Conservation (phyloP, 805 yeast species). For the Metschnikowia cerradonensis region DNA sequence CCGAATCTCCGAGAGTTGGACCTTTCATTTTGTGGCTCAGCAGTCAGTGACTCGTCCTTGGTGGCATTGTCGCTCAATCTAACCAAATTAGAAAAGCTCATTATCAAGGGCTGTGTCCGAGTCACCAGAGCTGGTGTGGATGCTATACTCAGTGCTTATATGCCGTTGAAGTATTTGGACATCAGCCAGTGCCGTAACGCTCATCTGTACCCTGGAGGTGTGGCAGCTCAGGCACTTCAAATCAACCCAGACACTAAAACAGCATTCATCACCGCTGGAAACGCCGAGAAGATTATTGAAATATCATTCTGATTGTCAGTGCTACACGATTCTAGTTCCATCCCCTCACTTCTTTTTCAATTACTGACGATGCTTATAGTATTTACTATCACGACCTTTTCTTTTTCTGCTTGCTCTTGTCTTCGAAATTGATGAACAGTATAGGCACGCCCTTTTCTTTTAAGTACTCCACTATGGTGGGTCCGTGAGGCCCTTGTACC, state of each 20-base stretch:
- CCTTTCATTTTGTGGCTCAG: slow-evolving; percentile 72
- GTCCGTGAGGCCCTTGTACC: slow-evolving; percentile 89
- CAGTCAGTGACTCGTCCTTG: slow-evolving; percentile 69
- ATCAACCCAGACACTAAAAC: slow-evolving; percentile 50
- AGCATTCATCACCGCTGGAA: slow-evolving; percentile 55
- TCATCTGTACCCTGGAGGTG: slow-evolving; percentile 57
- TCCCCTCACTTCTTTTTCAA: not conserved
- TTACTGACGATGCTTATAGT: not conserved
- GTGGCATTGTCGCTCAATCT: slow-evolving; percentile 56
- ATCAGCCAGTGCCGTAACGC: slow-evolving; percentile 72
- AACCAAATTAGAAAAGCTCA: slow-evolving; percentile 43
- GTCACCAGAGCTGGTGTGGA: slow-evolving; percentile 78
- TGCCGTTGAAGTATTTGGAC: slow-evolving; percentile 49
- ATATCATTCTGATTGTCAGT: slow-evolving; percentile 41
- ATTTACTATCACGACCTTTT: slow-evolving; percentile 18
- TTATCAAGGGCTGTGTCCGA: slow-evolving; percentile 66
- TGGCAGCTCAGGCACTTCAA: slow-evolving; percentile 52
- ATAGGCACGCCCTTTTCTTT: slow-evolving; percentile 59
- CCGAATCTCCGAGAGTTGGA: slow-evolving; percentile 50
- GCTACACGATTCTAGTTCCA: not conserved
- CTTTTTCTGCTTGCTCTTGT: slow-evolving; percentile 55
- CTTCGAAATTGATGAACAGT: slow-evolving; percentile 61
- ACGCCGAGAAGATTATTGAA: slow-evolving; percentile 53
- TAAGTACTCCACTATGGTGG: slow-evolving; percentile 54
- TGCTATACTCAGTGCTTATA: slow-evolving; percentile 54